Evolutionary conservation across 2,329 filamentous ascomycete species (phyloP), one percentile per base, ranked within the genome.

Genomic region (Colletotrichum sp.): DNA sequence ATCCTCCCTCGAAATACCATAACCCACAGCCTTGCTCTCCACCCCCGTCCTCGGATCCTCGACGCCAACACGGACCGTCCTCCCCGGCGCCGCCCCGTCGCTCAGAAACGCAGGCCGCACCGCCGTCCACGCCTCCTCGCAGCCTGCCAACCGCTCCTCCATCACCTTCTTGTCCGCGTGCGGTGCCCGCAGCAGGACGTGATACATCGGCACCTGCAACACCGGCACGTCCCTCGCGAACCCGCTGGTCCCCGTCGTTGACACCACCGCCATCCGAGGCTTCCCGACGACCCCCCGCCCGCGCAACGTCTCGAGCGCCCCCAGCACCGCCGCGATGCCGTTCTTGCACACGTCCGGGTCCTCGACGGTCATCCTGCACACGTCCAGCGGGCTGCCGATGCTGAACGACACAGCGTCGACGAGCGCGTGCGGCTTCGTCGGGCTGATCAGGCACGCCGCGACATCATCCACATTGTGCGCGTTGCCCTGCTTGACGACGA

Each of bases 141-240:
- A 79, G 3, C 43, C 77, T 1, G 51, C 63, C 8, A 86, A 58
- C 7, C 18, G 54, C 33, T 76, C 62, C 79, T 90, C 88, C 86
- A 88, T 87, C 29, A 78, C 80, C 63, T 78, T 79, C 81, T 90
- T 90, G 75, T 90, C 88, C 12, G 68, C 78, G 76, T 88, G 87
- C 13, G 88, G 85, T 33, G 81, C 80, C 47, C 77, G 76, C 6
- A 89, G 79, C 47, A 86, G 67, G 63, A 81, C 75, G 11, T 82
- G 79, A 76, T 89, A 90, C 12, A 90, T 73, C 1, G 87, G 87
- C 4, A 81, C 57, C 75, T 87, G 79, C 0, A 82, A 70, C 6
- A 87, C 59, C 2, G 88, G 87, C 51, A 87, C 79, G 73, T 89
- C 88, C 2, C 84, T 77, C 2, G 79, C 82, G 47, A 78, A 76